Base-by-base conservation (phyloP, 2,329 filamentous ascomycete species). In the Colletotrichum magnum region DNA sequence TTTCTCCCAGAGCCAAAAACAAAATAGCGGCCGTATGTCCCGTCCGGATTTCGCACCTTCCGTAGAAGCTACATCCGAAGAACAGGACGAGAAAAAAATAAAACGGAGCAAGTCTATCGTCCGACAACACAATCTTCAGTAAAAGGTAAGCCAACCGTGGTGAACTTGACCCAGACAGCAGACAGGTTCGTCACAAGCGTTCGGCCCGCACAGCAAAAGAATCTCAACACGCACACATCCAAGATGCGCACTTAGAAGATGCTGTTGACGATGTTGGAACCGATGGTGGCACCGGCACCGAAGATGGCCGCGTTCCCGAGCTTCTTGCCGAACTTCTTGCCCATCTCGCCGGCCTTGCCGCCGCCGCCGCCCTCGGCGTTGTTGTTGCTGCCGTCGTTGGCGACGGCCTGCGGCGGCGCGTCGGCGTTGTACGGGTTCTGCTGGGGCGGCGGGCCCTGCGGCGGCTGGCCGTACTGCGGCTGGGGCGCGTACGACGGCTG, bases 281-380 rank as follows among this genome's bases (percentile, higher is more conserved):
- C 95, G 72, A 97, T 92, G 1, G 94, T 96, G 57, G 95, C 95
- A 80, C 95, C 95, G 56, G 95, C 95, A 79, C 95, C 95, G 76
- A 97, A 97, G 74, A 98, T 94, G 32, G 94, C 94, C 52, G 88
- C 87, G 75, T 91, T 90, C 6, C 95, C 95, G 52, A 84, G 75
- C 86, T 98, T 98, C 89, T 97, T 97, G 73, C 95, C 95, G 81
- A 98, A 93, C 84, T 98, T 98, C 90, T 97, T 97, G 64, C 94
- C 94, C 64, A 90, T 88, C 80, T 94, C 87, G 72, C 90, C 87
- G 16, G 90, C 84, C 84, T 96, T 96, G 77, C 85, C 86, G 9
- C 83, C 85, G 51, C 84, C 83, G 41, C 61, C 66, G 28, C 61
- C 66, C 13, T 83, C 83, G 64, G 81, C 10, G 32, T 36, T 36